Conservation (phyloP, 345 rosid species). For the Pistacia integerrima region DNA sequence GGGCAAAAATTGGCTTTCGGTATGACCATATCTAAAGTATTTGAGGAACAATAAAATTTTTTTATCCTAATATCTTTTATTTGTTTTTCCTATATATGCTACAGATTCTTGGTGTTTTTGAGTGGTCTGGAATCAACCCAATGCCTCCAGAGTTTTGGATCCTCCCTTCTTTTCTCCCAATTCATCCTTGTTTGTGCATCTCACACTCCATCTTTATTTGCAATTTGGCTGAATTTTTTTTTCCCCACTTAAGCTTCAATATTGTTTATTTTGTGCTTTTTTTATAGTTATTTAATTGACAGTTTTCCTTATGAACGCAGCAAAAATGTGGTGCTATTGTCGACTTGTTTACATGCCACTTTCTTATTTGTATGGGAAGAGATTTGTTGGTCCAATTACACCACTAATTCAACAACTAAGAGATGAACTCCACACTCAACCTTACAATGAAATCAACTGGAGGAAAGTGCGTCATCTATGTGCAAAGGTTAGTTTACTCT, state of each 20-base stretch:
- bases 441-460: constrained; percentile 13
- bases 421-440: too few species aligned
- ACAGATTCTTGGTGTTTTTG: constrained; percentile 35
- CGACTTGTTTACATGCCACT: constrained; percentile 30
- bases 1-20: constrained; percentile 59
- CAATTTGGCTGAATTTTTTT: too few species aligned
- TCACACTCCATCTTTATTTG: too few species aligned
- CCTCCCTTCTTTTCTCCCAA: constrained; percentile 29
- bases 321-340: constrained; percentile 36
- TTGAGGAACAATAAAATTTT: neutral
- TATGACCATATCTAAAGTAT: neutral
- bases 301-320: constrained; percentile 16
- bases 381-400: too few species aligned
- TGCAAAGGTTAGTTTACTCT: constrained; percentile 21
- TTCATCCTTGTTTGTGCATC: constrained; percentile 30
- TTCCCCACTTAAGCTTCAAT: too few species aligned
- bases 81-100: too few species aligned
- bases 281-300: neutral
- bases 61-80: too few species aligned
- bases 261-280: neutral
- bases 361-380: too few species aligned
- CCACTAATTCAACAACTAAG: too few species aligned
- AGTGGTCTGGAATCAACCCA: too few species aligned
- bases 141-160: constrained; percentile 21
- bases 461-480: constrained; percentile 22